Base-by-base conservation (phyloP, 306 rosid species). In the Abrus precatorius region DNA sequence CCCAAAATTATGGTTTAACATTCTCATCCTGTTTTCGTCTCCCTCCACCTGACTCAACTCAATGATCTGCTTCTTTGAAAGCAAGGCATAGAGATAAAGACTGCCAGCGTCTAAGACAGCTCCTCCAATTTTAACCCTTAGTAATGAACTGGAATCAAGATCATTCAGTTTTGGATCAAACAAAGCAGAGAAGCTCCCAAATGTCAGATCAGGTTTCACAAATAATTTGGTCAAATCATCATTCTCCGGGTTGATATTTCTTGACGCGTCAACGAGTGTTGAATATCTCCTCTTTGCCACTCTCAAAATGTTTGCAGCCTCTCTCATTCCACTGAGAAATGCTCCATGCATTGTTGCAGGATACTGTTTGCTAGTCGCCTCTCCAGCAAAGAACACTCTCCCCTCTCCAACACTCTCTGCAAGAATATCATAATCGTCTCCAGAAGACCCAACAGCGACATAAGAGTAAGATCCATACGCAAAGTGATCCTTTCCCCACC, bases 311-410 rank as follows among this genome's bases (percentile, higher is more conserved):
- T 94, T 94, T 63, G 97, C 98, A 82, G 97, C 98, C 82, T 94
- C 98, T 86, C 97, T 94, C 95, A 94, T 85, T 80, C 98, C 97
- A 71, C 98, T 94, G 10, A 94, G 93, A 77, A 94, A 87, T 45
- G 97, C 98, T 63, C 98, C 97, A 1, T 94, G 98, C 98, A 94
- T 94, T 53, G 97, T 94, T 1, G 98, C 98, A 7, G 98, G 98
- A 85, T 92, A 94, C 82, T 86, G 98, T 71, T 88, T 94, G 83
- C 89, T 86, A 50, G 98, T 94, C 1, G 98, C 98, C 84, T 94
- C 97, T 76, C 98, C 98, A 0, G 97, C 98, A 78, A 94, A 94
- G 88, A 94, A 94, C 76, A 94, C 86, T 50, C 95, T 86, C 50
- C 94, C 93, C 73, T 90, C 93, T 43, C 92, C 98, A 69, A 89